A percentile compares a stretch with the other conserved stretches of the same genome.
These are phyloP conservation scores for Termitomyces sp. DNA, from an alignment of 768 basidiomycete genomes.

Conservation along the genomic window DNA sequence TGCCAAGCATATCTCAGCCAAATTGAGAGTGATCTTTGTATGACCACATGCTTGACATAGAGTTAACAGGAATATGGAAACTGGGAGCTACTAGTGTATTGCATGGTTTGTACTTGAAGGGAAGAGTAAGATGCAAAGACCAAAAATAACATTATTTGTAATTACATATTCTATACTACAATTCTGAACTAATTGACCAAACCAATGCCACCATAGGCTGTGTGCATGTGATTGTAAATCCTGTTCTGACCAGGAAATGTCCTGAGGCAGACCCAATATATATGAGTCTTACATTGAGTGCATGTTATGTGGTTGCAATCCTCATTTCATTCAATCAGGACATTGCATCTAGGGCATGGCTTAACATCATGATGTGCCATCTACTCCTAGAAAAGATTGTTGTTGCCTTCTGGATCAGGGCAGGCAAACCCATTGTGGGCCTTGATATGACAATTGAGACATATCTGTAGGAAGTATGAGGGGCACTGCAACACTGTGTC, in stretches of 20 bases:
- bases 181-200: constrained; percentile 15
- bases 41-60: too few species aligned
- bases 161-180: too few species aligned
- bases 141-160: too few species aligned
- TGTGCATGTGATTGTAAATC: constrained; percentile 77
- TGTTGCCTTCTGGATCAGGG: constrained; percentile 48
- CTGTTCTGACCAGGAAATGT: constrained; percentile 64
- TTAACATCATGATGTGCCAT: constrained; percentile 58
- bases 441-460: constrained; percentile 48
- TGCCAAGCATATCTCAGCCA: too few species aligned
- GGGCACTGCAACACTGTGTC: constrained; percentile 61
- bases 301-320: constrained; percentile 89
- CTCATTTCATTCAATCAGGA: constrained; percentile 63
- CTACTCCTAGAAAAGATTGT: constrained; percentile 61
- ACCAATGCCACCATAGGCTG: constrained; percentile 61
- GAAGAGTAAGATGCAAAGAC: too few species aligned
- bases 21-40: too few species aligned
- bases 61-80: too few species aligned
- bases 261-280: constrained; percentile 74
- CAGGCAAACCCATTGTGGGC: constrained; percentile 68
- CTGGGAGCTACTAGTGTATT: too few species aligned
- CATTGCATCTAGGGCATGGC: constrained; percentile 66
- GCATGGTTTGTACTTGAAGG: too few species aligned
- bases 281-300: constrained; percentile 65
- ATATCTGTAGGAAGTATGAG: constrained; percentile 63